Evolutionary conservation across 176 grass and related monocot species (phyloP).

Genomic region (Triticum urartu): DNA sequence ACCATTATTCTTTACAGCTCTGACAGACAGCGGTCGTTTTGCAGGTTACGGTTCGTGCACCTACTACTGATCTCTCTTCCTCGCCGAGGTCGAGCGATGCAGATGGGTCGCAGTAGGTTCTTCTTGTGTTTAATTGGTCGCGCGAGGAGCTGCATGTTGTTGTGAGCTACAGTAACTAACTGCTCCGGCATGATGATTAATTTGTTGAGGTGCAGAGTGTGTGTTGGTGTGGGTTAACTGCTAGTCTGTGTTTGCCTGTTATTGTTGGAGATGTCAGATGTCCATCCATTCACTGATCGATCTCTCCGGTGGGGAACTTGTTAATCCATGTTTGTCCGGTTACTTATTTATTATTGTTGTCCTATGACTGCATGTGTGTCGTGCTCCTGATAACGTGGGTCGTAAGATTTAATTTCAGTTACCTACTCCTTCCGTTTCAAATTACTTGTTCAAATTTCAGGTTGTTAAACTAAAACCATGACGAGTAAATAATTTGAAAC

Average conservation of each 20-base stretch:
- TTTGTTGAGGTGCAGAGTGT: background rate
- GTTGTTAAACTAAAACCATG: no score
- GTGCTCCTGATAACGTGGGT: no score
- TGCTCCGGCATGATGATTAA: background rate
- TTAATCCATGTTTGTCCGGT: background rate
- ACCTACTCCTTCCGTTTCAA: no score
- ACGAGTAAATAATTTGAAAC: no score
- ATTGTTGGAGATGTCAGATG: background rate
- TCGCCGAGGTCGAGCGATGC: background rate
- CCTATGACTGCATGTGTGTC: no score
- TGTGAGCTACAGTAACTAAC: background rate
- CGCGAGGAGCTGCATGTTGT: background rate
- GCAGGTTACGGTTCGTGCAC: slow-evolving; percentile 55
- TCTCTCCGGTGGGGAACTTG: background rate
- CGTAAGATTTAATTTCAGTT: background rate
- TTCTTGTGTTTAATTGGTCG: background rate
- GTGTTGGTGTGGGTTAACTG: background rate
- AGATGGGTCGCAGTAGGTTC: background rate
- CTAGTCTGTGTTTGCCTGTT: background rate
- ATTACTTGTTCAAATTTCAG: no score
- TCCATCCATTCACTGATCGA: background rate
- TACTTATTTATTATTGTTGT: background rate
- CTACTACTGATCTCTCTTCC: slow-evolving; percentile 38
- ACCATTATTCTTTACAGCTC: background rate
- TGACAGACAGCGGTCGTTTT: background rate